Evolutionary conservation across 257 asterid genomes (phyloP), one percentile per base, ranked within the genome.

Genomic region (Nicotiana sylvestris): DNA sequence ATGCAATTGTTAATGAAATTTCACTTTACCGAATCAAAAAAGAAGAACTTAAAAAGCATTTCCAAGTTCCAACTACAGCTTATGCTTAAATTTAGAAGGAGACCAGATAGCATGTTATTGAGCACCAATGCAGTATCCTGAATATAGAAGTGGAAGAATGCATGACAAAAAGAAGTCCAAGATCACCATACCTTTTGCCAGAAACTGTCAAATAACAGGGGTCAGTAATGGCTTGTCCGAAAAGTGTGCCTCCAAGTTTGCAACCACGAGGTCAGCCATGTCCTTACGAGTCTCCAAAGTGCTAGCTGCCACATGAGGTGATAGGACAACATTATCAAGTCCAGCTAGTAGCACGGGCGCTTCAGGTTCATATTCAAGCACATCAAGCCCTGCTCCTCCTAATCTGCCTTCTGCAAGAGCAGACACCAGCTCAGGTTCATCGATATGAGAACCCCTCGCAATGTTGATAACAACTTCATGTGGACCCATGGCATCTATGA

Each of bases 361-460:
- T 15, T 92, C 83, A 10, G 96, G 95, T 78, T 93, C 95, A 29
- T 89, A 70, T 80, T 91, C 96, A 83, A 87, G 65, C 58, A 92
- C 93, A 82, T 92, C 96, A 13, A 93, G 88, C 32, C 97, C 97
- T 1, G 97, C 97, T 10, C 96, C 96, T 6, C 91, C 89, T 85
- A 91, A 43, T 55, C 93, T 87, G 76, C 93, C 93, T 55, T 92
- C 93, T 39, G 61, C 85, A 17, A 93, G 91, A 9, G 96, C 96
- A 72, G 92, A 87, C 58, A 89, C 84, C 84, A 93, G 82, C 85
- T 92, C 93, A 18, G 83, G 68, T 84, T 90, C 90, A 82, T 92
- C 95, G 17, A 93, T 88, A 83, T 89, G 93, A 66, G 91, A 78
- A 8, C 96, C 96, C 78, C 97, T 84, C 25, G 89, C 97, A 27